Evolutionary conservation across 2,329 filamentous ascomycete genomes (phyloP), one percentile per base, ranked within the genome.

Genomic region (Fusarium sp.): DNA sequence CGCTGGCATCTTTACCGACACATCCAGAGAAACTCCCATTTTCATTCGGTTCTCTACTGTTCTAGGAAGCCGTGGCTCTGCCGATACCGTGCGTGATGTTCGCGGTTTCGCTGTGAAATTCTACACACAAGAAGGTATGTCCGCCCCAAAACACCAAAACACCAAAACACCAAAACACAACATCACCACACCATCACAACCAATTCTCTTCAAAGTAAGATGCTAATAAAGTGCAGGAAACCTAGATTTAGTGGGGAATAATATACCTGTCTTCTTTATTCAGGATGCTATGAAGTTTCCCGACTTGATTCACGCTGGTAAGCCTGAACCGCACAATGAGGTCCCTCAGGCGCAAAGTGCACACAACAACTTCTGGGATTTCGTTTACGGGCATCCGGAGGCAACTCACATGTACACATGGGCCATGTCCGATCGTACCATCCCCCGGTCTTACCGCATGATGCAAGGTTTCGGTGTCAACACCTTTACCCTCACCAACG

Each of bases 381-480:
- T 93, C 70, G 82, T 86, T 40, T 89, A 82, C 66, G 71, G 73
- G 52, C 78, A 93, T 71, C 81, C 87, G 0, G 91, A 95, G 75
- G 86, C 90, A 0, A 92, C 90, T 0, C 91, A 94, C 76, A 93
- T 93, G 90, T 91, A 87, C 70, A 88, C 92, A 83, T 94, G 92
- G 91, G 82, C 88, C 30, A 92, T 93, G 89, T 91, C 87, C 10
- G 92, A 94, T 75, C 85, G 91, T 27, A 83, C 84, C 0, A 93
- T 93, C 56, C 92, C 92, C 2, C 86, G 90, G 4, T 92, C 90
- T 0, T 94, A 85, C 78, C 88, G 92, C 23, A 94, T 94, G 91
- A 94, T 95, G 90, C 91, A 95, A 70, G 92, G 92, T 0, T 95
- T 94, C 58, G 92, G 92, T 54, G 92, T 95, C 70, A 94, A 95